Base-by-base conservation (phyloP, 805 yeast genomes). In the Gaillardinia entomophila region DNA sequence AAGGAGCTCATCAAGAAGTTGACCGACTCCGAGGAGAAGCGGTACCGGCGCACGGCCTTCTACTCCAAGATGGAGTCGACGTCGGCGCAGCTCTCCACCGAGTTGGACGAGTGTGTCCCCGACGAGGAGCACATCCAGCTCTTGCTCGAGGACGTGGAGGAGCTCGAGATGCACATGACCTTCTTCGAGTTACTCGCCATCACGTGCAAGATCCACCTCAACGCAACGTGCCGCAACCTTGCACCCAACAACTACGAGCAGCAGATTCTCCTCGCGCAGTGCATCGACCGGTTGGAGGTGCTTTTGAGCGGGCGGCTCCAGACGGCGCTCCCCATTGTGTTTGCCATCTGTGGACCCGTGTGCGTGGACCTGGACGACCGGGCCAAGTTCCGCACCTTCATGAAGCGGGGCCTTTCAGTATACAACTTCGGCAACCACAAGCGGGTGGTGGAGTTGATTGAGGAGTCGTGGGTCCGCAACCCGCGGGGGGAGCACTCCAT, bases 311-410 rank as follows among this genome's bases (percentile, higher is more conserved):
- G 48, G 4, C 37, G 28, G 17, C 26, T 43, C 19, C 39, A 36
- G 20, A 48, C 37, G 16, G 27, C 46, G 15, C 38, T 45, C n/a
- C 36, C 46, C 13, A 38, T 45, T 16, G 40, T 36, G 43, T 23
- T 45, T 15, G 12, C 15, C 8, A 12, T 26, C 12, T 14, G 27
- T 12, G 27, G 27, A 6, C 27, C 13, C n/a, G 10, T 14, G n/a
- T 12, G 27, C 17, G 16, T 14, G 10, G 12, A 15, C 6, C 16
- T 7, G 12, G 5, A 12, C 17, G 27, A 26, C n/a, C 27, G 27
- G 7, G 12, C 6, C 27, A 24, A 8, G 13, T 6, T 24, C 10
- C 12, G 26, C 14, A 6, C 5, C 8, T 19, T 6, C 10, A 19
- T 19, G 22, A 6, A 19, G 22, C 6, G 10, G 10, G 22, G 22